Conservation (phyloP, 495 filamentous ascomycete species). For the Margaritispora aquatica region DNA sequence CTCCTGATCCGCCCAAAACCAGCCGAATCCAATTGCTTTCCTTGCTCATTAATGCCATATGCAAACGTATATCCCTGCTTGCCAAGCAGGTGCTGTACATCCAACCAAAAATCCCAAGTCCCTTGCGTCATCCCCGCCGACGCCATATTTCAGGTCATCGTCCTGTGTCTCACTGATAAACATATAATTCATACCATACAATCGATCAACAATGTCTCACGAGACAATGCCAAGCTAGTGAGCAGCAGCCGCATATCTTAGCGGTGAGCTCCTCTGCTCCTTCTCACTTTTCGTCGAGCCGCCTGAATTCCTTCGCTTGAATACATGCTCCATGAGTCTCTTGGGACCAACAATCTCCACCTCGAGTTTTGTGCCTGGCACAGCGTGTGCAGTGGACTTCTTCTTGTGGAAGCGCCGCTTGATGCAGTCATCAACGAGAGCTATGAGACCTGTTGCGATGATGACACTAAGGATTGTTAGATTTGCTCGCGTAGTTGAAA, state of each 20-base stretch:
- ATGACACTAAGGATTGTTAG: conserved; percentile 56
- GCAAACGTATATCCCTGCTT: conserved; percentile 2
- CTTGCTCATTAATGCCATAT: not conserved
- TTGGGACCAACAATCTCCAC: conserved; percentile 24
- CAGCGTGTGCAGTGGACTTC: conserved; percentile 2
- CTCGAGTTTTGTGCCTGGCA: conserved; percentile 20
- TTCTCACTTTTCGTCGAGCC: conserved; percentile 10
- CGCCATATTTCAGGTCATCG: not conserved
- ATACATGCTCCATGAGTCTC: conserved; percentile 20
- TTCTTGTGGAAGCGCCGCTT: conserved; percentile 20
- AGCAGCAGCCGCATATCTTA: conserved; percentile 5
- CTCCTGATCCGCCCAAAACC: not conserved
- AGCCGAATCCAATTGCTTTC: not conserved
- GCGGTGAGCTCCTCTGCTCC: conserved; percentile 12
- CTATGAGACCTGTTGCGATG: conserved; percentile 82
- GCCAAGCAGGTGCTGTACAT: conserved; percentile 4
- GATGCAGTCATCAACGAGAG: conserved; percentile 80
- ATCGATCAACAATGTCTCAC: too few relatives aligned
- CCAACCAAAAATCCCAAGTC: too few relatives aligned
- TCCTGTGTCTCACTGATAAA: not conserved
- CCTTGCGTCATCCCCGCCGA: not conserved
- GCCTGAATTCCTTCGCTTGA: conserved; percentile 21
- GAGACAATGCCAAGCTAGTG: conserved; percentile 7
- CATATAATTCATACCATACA: not conserved
- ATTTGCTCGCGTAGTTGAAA: not conserved